These are phyloP conservation scores for Mycena leptocephala DNA, from an alignment of 768 basidiomycete genomes.

Conservation along the genomic window DNA sequence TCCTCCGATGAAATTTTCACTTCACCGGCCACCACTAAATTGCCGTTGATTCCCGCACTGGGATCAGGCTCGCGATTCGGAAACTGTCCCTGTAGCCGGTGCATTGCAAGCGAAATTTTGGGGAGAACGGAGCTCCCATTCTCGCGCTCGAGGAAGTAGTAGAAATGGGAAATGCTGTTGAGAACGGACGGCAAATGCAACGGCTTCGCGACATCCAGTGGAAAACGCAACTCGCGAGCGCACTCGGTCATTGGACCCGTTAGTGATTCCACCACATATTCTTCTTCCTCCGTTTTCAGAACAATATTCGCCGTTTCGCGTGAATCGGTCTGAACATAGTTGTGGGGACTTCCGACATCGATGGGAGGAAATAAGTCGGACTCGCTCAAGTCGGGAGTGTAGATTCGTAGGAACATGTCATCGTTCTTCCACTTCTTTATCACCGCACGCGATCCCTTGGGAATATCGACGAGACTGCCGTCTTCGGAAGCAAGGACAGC, in stretches of 20 bases:
- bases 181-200: neutral
- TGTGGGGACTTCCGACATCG: too few species aligned
- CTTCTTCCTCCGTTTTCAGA: too few species aligned
- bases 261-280: too few species aligned
- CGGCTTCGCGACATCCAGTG: too few species aligned
- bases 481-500: neutral
- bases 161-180: neutral
- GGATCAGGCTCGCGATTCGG: slow-evolving; percentile 2
- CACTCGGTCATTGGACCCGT: too few species aligned
- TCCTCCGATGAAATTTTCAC: neutral
- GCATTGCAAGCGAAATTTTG: neutral
- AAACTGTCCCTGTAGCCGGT: neutral
- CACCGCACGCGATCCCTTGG: slow-evolving; percentile 6
- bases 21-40: neutral
- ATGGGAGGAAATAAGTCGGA: neutral
- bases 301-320: neutral
- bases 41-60: neutral
- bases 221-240: too few species aligned
- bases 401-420: neutral
- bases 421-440: neutral
- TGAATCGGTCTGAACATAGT: neutral
- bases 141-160: slow-evolving; percentile 5
- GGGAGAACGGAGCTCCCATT: neutral
- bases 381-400: neutral
- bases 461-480: neutral